phyloP scores from a whole-genome alignment of 257 asterid species.

The Dorcoceras hygrometricum region DNA sequence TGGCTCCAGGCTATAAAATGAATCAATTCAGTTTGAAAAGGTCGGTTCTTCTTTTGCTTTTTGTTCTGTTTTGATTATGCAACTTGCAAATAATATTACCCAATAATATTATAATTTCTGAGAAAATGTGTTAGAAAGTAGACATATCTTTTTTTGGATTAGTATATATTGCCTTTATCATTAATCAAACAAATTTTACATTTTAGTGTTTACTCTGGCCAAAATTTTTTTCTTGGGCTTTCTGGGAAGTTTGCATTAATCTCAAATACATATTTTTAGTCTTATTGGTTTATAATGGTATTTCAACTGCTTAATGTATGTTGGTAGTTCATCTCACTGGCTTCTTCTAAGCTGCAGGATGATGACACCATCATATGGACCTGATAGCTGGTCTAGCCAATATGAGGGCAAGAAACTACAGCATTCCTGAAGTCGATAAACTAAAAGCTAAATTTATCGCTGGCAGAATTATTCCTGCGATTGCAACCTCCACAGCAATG shows the following conservation, averaged over 20 bases:
- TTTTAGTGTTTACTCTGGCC: not conserved
- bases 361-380: slow-evolving; percentile 47
- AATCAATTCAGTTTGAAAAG: slow-evolving; percentile 49
- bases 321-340: not conserved
- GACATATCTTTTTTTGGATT: not conserved
- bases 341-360: slow-evolving; percentile 30
- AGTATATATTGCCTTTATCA: not conserved
- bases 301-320: not conserved
- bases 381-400: slow-evolving; percentile 43
- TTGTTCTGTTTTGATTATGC: too few species aligned
- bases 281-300: not conserved
- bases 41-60: slow-evolving; percentile 13
- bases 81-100: not conserved
- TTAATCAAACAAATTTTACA: not conserved
- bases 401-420: slow-evolving; percentile 49
- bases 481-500: slow-evolving; percentile 52
- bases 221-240: not conserved
- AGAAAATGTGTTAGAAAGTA: not conserved
- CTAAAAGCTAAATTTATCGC: slow-evolving; percentile 48
- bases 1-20: slow-evolving; percentile 36
- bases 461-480: slow-evolving; percentile 47
- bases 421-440: slow-evolving; percentile 49
- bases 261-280: not conserved
- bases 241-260: not conserved
- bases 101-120: not conserved